Conservation (phyloP, 1,284 basidiomycete species). For the Mycena sp. region DNA sequence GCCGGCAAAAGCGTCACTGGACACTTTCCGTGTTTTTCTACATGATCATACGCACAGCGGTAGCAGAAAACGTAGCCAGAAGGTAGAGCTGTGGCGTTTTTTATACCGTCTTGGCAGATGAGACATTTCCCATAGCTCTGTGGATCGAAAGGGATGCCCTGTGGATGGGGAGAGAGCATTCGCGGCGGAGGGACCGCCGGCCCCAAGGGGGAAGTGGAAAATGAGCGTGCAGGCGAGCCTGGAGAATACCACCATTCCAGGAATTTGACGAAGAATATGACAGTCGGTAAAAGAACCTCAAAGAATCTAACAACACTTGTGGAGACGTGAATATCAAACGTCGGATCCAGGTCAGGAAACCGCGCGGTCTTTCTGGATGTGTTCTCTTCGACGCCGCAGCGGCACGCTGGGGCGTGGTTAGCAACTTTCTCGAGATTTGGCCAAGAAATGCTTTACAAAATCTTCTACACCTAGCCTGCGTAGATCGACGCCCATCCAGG, state of each 20-base stretch:
- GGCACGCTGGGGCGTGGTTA: constrained; percentile 48
- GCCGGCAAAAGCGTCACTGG: constrained; percentile 87
- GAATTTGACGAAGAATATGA: constrained; percentile 97
- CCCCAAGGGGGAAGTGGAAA: constrained; percentile 67
- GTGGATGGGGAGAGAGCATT: constrained; percentile 77
- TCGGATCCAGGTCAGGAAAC: constrained; percentile 53
- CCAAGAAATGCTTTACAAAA: constrained; percentile 52
- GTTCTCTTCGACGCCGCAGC: constrained; percentile 31
- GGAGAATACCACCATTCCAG: constrained; percentile 99
- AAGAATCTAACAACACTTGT: constrained; percentile 73
- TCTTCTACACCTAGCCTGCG: constrained; percentile 83
- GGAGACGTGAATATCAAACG: constrained; percentile 63
- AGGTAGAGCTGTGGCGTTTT: constrained; percentile 91
- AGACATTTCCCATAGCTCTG: constrained; percentile 85
- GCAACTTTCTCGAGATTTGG: neutral
- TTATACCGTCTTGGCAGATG: constrained; percentile 79
- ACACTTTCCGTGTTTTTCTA: constrained; percentile 82
- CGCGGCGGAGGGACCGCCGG: constrained; percentile 80
- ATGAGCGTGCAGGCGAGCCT: constrained; percentile 82
- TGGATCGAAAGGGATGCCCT: constrained; percentile 66
- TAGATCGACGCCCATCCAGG: constrained; percentile 85
- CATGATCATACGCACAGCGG: constrained; percentile 88
- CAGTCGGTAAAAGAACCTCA: constrained; percentile 89
- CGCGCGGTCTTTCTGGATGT: constrained; percentile 36
- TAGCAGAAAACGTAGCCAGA: constrained; percentile 98